These are phyloP conservation scores for Taphrina communis DNA, from an alignment of 1,139 yeast species.

Conservation along the genomic window DNA sequence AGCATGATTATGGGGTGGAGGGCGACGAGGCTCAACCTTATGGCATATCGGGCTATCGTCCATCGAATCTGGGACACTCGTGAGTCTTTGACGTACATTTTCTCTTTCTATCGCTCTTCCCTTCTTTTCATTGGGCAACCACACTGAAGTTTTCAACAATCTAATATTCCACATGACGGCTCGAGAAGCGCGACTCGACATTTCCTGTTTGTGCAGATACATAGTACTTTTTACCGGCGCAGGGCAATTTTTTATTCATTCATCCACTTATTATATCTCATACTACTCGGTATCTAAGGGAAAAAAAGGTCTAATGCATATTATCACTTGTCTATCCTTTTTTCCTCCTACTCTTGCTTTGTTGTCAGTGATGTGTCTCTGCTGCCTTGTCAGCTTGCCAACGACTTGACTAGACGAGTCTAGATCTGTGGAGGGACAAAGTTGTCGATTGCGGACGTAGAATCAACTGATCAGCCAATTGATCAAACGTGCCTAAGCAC, in stretches of 20 bases:
- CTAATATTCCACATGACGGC: too few relatives aligned
- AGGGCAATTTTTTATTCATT: background rate
- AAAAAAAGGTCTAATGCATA: conserved; percentile 1
- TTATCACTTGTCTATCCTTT: background rate
- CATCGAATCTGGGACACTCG: conserved; percentile 1
- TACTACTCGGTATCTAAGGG: background rate
- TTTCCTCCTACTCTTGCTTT: too few relatives aligned
- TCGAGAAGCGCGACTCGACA: background rate
- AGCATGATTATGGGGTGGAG: background rate
- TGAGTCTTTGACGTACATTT: background rate
- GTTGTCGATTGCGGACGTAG: too few relatives aligned
- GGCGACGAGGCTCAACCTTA: background rate
- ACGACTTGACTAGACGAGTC: too few relatives aligned
- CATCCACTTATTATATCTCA: background rate
- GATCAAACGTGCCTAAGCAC: too few relatives aligned
- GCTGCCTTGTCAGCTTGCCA: too few relatives aligned
- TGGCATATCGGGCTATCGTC: conserved; percentile 11
- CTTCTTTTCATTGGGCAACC: too few relatives aligned
- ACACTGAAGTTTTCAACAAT: too few relatives aligned
- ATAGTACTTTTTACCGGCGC: background rate
- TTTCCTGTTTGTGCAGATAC: background rate
- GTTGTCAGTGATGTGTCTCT: background rate
- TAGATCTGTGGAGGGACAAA: too few relatives aligned
- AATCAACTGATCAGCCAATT: too few relatives aligned
- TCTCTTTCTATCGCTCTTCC: background rate